Evolutionary conservation across 305 asterid genomes (phyloP), one percentile per base, ranked within the genome.

Genomic region (Ajuga reptans): DNA sequence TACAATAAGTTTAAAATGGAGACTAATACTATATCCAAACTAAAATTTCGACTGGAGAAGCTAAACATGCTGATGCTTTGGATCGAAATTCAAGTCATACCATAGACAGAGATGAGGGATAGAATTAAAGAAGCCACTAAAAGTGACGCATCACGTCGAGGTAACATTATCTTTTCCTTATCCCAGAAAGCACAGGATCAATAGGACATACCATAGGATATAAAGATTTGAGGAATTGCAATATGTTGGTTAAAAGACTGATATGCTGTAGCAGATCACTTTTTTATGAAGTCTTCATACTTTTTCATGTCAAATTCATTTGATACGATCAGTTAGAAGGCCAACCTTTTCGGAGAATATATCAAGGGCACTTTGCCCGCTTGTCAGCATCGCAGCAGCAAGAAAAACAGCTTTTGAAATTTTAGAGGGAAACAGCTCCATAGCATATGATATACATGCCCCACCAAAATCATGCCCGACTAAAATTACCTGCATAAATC

Each of bases 391-490:
- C 43, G 92, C 85, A 2, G 99, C 99, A 52, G 96, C 87, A 43
- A 89, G 73, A 77, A 87, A 93, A 71, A 93, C 78, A 56, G 99
- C 99, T 81, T 89, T 93, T 9, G 96, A 79, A 63, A 90, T 81
- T 80, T 86, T 93, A 37, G 83, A 51, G n/a, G 92, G 89, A 77
- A 81, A 83, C 63, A 77, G 53, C 85, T 93, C 99, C 99, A 90
- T 90, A 27, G 86, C 87, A 78, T 84, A 86, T 54, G 99, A 86
- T 80, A 90, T 78, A 75, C 99, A 90, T 17, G 96, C 87, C 72
- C 99, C 99, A 34, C 97, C 99, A 76, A 93, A 90, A 85, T 93
- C 99, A 79, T 93, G 99, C 36, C 96, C 99, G 21, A 86, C 97
- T 78, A 93, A 81, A 78, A 90, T 87, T 57, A 93, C 96, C 99